phyloP scores from a whole-genome alignment of 345 rosid species.

The Populus davidiana region DNA sequence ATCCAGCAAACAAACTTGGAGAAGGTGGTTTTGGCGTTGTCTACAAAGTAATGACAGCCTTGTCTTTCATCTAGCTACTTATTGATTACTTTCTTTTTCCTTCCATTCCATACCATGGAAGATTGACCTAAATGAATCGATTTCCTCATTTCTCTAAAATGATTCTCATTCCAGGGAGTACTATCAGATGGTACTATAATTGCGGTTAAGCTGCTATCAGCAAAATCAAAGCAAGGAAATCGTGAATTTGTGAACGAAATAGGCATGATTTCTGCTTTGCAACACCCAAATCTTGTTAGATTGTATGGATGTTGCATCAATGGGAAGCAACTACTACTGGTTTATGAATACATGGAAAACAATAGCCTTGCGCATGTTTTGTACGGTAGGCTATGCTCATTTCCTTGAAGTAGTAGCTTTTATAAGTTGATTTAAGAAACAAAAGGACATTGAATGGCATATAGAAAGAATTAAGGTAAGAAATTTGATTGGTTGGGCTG shows the following conservation, averaged over 20 bases:
- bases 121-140: neutral
- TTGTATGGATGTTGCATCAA: slow-evolving; percentile 32
- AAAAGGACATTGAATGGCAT: neutral
- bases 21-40: slow-evolving; percentile 77
- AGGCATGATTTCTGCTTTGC: slow-evolving; percentile 58
- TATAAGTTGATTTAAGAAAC: neutral
- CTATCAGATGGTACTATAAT: slow-evolving; percentile 47
- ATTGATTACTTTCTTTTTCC: neutral
- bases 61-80: neutral
- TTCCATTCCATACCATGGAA: neutral
- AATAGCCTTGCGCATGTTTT: slow-evolving; percentile 51
- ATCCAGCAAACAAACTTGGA: slow-evolving; percentile 49
- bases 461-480: neutral
- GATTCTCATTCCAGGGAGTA: slow-evolving; percentile 36
- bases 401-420: neutral
- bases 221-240: slow-evolving; percentile 58
- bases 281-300: slow-evolving; percentile 58
- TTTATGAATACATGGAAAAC: slow-evolving; percentile 57
- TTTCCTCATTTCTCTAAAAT: neutral
- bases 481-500: neutral
- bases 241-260: slow-evolving; percentile 57
- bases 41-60: slow-evolving; percentile 38
- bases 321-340: slow-evolving; percentile 48
- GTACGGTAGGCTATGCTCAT: slow-evolving; percentile 26
- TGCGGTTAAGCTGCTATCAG: slow-evolving; percentile 50